phyloP scores from a whole-genome alignment of 192 early-diverging fungal species.

The Phlyctochytrium planicorne region DNA sequence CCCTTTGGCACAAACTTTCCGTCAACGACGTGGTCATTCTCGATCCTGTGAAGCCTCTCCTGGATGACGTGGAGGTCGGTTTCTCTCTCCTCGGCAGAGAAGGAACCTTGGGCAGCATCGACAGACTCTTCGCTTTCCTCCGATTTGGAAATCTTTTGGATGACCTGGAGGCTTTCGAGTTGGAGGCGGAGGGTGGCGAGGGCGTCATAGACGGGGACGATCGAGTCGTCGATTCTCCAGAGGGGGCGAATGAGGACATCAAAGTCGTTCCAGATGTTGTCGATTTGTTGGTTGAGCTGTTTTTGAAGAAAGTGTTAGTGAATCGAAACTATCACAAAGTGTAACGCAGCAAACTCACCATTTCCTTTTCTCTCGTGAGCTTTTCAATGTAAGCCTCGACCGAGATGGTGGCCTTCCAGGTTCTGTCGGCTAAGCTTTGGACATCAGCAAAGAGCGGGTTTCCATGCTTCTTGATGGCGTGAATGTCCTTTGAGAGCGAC shows the following conservation, averaged over 20 bases:
- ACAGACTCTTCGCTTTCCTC: too few species aligned
- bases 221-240: constrained; percentile 34
- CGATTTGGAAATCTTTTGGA: too few species aligned
- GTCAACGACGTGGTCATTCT: constrained; percentile 22
- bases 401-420: constrained; percentile 24
- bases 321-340: not conserved
- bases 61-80: constrained; percentile 18
- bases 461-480: constrained; percentile 21
- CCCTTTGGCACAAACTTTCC: constrained; percentile 32
- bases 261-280: constrained; percentile 32
- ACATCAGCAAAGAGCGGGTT: constrained; percentile 25
- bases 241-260: constrained; percentile 33
- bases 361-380: constrained; percentile 50
- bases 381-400: constrained; percentile 19
- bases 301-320: constrained; percentile 1
- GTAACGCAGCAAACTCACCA: not conserved
- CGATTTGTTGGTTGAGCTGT: constrained; percentile 29
- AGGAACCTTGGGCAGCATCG: not conserved
- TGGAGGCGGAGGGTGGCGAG: constrained; percentile 24
- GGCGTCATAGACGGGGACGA: constrained; percentile 35
- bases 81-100: constrained; percentile 1
- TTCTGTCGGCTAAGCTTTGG: constrained; percentile 27
- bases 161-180: constrained; percentile 22
- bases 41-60: constrained; percentile 24
- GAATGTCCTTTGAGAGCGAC: not conserved